Percentiles rank a stretch among this genome's conserved stretches.
Evolutionary conservation across 441 rosid genomes (phyloP).

Genomic region (Daphne laureola): DNA sequence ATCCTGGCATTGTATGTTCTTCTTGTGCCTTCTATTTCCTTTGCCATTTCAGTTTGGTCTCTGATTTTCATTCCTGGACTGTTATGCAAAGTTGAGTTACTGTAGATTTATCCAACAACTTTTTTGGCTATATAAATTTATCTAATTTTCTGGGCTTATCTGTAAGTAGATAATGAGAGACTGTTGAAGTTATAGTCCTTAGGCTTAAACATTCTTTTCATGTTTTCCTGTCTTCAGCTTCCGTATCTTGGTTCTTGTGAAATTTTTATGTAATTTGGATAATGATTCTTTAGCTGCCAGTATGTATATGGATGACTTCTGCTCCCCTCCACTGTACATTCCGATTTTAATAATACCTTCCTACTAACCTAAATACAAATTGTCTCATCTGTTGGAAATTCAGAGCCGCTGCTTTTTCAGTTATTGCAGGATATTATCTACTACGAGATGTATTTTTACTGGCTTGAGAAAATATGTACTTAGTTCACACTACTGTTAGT

Average conservation of each 20-base stretch:
- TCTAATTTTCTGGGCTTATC: too few relatives aligned
- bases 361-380: too few relatives aligned
- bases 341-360: too few relatives aligned
- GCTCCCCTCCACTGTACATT: too few relatives aligned
- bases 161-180: too few relatives aligned
- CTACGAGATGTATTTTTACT: not conserved
- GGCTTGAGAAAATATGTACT: not conserved
- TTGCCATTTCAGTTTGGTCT: not conserved
- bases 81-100: not conserved
- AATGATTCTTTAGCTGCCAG: too few relatives aligned
- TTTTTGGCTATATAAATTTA: not conserved
- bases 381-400: too few relatives aligned
- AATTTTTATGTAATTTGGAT: not conserved
- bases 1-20: slow-evolving; percentile 65
- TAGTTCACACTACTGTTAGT: not conserved
- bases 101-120: not conserved
- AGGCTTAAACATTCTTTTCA: too few relatives aligned
- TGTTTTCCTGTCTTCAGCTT: too few relatives aligned
- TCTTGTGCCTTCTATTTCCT: not conserved
- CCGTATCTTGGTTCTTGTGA: not conserved
- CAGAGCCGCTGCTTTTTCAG: too few relatives aligned
- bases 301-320: too few relatives aligned
- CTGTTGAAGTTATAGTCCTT: too few relatives aligned
- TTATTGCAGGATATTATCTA: not conserved
- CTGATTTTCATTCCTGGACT: not conserved